Evolutionary conservation across 805 yeast genomes (phyloP), one percentile per base, ranked within the genome.

Genomic region (Suhomyces sp.): DNA sequence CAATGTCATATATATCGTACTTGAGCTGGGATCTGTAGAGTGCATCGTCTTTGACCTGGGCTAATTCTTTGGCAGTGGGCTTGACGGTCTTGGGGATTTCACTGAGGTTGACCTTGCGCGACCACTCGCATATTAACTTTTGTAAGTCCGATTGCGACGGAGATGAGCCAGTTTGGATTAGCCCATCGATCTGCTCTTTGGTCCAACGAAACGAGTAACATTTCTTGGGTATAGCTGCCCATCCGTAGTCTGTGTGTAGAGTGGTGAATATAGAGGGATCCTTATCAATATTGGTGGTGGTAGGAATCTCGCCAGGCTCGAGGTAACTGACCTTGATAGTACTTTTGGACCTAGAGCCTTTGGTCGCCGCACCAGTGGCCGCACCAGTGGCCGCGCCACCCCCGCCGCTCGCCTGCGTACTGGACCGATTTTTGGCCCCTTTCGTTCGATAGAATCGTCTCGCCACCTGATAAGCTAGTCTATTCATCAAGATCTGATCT

Each of bases 181-280:
- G n/a, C 35, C 19, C 41, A 19, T 22, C 43, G 19, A 40, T 24
- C 22, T 49, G 46, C 5, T 50, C 55, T 27, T 39, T 47, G 37
- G 68, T 64, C 69, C 69, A 65, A 10, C 51, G 51, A 17, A 56
- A 47, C 21, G 60, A 58, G 21, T 54, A 59, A 37, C 56, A 60
- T 13, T 53, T 33, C 37, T 57, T 58, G 17, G 56, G 59, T 27
- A 65, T 60, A 4, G 57, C 55, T 0, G 57, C 57, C 69, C 69
- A 65, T 22, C 68, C 69, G 29, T 48, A 52, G 6, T 50, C 47
- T 25, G 67, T 61, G 24, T 45, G 37, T 5, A 65, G 47, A 10
- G 60, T 60, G 43, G 56, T 29, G 48, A 63, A 39, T 21, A 31
- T n/a, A 50, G 59, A 6, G 54, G 68, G 50, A 33, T 46, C 19